Evolutionary conservation across 1,139 yeast species (phyloP).

Genomic region (Yamadazyma triangularis): DNA sequence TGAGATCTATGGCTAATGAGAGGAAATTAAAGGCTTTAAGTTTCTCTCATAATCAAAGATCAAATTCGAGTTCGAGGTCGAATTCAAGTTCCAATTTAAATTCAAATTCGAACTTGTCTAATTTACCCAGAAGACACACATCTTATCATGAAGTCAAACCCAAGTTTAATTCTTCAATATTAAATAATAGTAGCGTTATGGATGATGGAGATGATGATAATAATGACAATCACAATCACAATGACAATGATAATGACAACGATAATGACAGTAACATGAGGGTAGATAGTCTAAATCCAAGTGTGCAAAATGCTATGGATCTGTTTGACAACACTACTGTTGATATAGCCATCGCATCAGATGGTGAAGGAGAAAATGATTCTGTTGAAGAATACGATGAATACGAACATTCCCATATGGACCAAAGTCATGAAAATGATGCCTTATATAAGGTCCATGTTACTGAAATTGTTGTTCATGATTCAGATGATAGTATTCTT

Average conservation of each 20-base stretch:
- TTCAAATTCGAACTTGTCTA: conserved; percentile 3
- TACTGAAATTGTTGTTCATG: conserved; percentile 48
- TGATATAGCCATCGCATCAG: conserved; percentile 9
- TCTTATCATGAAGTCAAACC: conserved; percentile 29
- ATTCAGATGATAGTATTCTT: conserved; percentile 20
- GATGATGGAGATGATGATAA: conserved; percentile 15
- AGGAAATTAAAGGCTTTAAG: conserved; percentile 25
- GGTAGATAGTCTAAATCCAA: conserved; percentile 3
- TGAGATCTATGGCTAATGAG: conserved; percentile 41
- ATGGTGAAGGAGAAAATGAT: conserved; percentile 18
- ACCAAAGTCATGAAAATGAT: conserved; percentile 14
- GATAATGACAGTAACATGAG: conserved; percentile 6
- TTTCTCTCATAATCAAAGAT: conserved; percentile 11
- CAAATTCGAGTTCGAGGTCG: conserved; percentile 4
- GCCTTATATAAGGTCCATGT: conserved; percentile 44
- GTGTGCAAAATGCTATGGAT: conserved; percentile 11
- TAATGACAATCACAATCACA: not conserved
- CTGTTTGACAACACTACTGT: conserved; percentile 16
- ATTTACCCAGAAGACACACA: conserved; percentile 27
- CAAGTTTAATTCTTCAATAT: conserved; percentile 12
- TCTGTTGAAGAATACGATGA: conserved; percentile 25
- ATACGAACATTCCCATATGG: conserved; percentile 50
- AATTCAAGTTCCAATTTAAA: conserved; percentile 7
- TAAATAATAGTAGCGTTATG: conserved; percentile 12
- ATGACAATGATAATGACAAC: conserved; percentile 1